Conservation (phyloP, 176 grass and related monocot species). For the Bolboschoenus planiculmis region DNA sequence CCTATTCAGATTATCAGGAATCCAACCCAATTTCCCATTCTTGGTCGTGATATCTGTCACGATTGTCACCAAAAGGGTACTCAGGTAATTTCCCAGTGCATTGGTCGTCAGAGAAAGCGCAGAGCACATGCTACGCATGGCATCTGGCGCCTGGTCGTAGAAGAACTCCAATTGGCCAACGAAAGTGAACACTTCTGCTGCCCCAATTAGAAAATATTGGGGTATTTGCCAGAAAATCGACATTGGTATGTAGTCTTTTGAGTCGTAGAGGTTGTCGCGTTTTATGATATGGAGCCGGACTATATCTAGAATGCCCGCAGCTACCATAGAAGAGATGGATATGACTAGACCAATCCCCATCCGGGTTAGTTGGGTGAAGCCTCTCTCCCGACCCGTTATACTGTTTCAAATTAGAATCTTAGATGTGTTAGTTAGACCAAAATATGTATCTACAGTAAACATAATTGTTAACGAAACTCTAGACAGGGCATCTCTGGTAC, state of each 20-base stretch:
- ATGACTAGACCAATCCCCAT: conserved; percentile 88
- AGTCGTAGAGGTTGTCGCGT: conserved; percentile 30
- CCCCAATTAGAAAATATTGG: conserved; percentile 75
- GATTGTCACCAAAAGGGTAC: conserved; percentile 71
- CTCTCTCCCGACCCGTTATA: conserved; percentile 34
- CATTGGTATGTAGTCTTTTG: conserved; percentile 35
- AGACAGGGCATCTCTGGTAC: background rate
- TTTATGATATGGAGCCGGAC: conserved; percentile 36
- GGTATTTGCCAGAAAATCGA: conserved; percentile 91
- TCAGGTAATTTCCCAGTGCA: conserved; percentile 63
- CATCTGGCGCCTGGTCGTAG: conserved; percentile 90
- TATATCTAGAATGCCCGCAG: conserved; percentile 57
- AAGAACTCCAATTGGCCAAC: conserved; percentile 84
- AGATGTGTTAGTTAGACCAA: background rate
- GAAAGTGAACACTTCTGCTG: conserved; percentile 71
- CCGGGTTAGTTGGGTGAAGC: conserved; percentile 84
- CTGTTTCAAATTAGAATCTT: conserved; percentile 17
- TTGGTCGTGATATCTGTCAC: conserved; percentile 40
- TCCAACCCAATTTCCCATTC: conserved; percentile 55
- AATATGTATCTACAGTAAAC: background rate
- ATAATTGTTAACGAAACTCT: background rate
- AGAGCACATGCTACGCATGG: conserved; percentile 67
- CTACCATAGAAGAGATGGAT: conserved; percentile 68
- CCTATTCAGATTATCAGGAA: conserved; percentile 67
- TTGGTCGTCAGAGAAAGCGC: conserved; percentile 71